Evolutionary conservation across 2,329 filamentous ascomycete species (phyloP), one percentile per base, ranked within the genome.

Genomic region (Sporothrix schenckii): DNA sequence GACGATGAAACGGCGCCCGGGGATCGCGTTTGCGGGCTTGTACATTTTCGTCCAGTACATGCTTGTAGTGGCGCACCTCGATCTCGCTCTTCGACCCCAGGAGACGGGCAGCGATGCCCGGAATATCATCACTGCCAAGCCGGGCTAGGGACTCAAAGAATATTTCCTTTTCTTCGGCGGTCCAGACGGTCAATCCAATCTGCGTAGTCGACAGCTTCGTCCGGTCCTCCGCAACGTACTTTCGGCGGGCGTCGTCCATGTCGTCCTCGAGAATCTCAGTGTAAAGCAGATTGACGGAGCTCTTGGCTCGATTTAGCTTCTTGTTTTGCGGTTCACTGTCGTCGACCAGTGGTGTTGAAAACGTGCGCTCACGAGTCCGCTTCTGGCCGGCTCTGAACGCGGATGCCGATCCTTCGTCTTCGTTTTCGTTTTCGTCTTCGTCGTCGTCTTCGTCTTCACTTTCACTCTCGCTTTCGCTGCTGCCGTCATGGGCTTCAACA

Each of bases 111-210:
- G 92, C 84, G 69, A 97, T 90, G 1, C 84, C 86, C 1, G 80
- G 79, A 0, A 91, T 75, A 72, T 93, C 82, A 74, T 88, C 85
- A 67, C 82, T 85, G 0, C 92, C 92, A 2, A 91, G 83, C 0
- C 86, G 86, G 1, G 85, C 82, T 3, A 96, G 78, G 0, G 87
- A 85, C 16, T 86, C 82, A 77, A 92, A 97, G 71, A 97, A 86
- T 0, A 82, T 74, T 1, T 85, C 81, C 77, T 97, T 97, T 76
- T 97, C 94, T 0, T 81, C 75, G 0, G 85, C 72, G 0, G 86
- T 89, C 94, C 94, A 98, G 13, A 80, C 74, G 0, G 89, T 88
- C 34, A 88, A 83, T 27, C 93, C 93, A 66, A 93, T 80, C 75
- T 93, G 91, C 1, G 85, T 84, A 49, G 80, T 66, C 63, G 78